Evolutionary conservation across 2,329 filamentous ascomycete species (phyloP).

Genomic region (Trichoderma afroharzianum): DNA sequence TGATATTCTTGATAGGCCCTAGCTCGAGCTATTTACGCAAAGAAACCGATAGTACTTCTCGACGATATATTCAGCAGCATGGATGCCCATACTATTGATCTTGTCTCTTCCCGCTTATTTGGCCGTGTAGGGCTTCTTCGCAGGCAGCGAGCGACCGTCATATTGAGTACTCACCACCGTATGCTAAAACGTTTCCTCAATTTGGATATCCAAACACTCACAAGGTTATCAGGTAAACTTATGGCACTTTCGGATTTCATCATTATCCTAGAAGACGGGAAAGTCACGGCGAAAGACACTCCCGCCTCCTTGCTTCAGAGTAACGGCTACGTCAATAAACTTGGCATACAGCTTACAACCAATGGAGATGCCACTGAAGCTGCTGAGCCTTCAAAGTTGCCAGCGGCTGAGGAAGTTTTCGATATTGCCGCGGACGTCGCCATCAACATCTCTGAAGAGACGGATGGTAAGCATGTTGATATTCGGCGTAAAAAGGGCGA

Average conservation of each 20-base stretch:
- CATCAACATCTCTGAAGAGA: not conserved
- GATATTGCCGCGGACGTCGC: conserved; percentile 4
- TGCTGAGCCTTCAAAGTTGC: not conserved
- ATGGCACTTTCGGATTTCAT: conserved; percentile 11
- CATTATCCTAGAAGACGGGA: conserved; percentile 1
- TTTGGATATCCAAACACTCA: not conserved
- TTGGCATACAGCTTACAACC: not conserved
- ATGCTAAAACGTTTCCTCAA: not conserved
- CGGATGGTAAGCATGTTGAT: conserved; percentile 2
- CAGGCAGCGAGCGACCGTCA: conserved; percentile 34
- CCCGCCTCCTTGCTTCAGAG: not conserved
- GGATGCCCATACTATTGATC: conserved; percentile 41
- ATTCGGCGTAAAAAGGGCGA: conserved; percentile 13
- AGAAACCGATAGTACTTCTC: conserved; percentile 38
- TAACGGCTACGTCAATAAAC: conserved; percentile 7
- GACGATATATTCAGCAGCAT: conserved; percentile 47
- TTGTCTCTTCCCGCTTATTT: conserved; percentile 42
- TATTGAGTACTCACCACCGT: conserved; percentile 37
- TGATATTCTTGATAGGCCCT: conserved; percentile 30
- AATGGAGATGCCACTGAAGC: not conserved
- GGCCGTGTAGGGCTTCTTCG: conserved; percentile 40
- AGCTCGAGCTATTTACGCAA: conserved; percentile 45
- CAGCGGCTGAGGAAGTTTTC: not conserved
- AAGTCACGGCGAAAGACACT: not conserved
- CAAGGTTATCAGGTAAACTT: not conserved